phyloP scores from a whole-genome alignment of 257 asterid species.

The Solanum tarijense region DNA sequence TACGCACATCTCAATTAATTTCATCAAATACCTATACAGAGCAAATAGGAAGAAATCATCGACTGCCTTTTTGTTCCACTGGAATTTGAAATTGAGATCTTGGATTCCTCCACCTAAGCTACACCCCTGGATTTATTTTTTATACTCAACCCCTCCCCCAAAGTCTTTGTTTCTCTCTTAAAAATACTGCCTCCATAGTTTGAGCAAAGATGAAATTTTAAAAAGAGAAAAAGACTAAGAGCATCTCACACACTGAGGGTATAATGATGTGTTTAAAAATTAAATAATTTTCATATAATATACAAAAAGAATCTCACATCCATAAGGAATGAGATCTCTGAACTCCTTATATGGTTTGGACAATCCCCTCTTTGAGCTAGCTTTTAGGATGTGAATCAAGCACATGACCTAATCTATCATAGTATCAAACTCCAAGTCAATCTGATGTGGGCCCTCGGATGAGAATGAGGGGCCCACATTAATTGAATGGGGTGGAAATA shows the following conservation, averaged over 20 bases:
- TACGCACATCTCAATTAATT: background rate
- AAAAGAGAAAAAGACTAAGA: background rate
- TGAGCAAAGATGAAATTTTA: background rate
- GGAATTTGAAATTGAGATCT: background rate
- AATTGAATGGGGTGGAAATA: background rate
- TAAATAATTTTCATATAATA: background rate
- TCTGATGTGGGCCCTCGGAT: background rate
- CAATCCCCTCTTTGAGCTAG: background rate
- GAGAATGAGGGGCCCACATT: background rate
- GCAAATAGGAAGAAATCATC: background rate
- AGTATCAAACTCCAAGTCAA: background rate
- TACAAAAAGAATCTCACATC: background rate
- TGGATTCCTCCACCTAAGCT: background rate
- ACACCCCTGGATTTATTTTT: background rate
- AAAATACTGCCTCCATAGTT: background rate
- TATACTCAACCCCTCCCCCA: background rate
- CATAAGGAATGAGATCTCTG: background rate
- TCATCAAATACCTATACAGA: background rate
- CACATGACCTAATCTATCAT: background rate
- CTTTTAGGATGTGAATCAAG: background rate
- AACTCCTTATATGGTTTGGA: background rate
- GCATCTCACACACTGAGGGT: background rate
- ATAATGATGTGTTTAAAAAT: background rate
- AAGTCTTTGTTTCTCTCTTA: too few relatives aligned
- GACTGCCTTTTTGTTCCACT: background rate